A percentile compares a stretch with the other conserved stretches of the same genome.
Evolutionary conservation across 108 stramenopile genomes (phyloP).

Genomic region (Nitzschia sp.): DNA sequence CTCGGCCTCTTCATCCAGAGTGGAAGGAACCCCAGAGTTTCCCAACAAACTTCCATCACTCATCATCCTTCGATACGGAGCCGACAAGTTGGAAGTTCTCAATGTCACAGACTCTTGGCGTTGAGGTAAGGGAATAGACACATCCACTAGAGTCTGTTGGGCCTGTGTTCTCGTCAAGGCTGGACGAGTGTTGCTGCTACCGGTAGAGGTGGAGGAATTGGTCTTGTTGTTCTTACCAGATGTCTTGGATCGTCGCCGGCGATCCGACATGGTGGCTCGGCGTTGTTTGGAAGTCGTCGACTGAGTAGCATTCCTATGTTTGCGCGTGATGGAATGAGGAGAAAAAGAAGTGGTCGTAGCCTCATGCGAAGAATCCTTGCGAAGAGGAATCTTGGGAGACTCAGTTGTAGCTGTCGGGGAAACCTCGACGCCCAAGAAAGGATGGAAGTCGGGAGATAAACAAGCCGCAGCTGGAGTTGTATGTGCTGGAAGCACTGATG

Average conservation of each 20-base stretch:
- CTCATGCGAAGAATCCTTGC: background rate
- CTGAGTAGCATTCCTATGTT: background rate
- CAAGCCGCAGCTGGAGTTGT: too few species aligned
- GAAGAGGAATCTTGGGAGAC: background rate
- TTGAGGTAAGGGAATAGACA: background rate
- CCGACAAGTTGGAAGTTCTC: background rate
- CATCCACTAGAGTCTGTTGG: background rate
- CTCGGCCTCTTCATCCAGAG: background rate
- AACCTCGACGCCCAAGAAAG: too few species aligned
- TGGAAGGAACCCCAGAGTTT: background rate
- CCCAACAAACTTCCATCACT: background rate
- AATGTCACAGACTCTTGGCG: constrained; percentile 1
- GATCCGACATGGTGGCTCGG: too few species aligned
- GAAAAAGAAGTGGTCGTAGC: background rate
- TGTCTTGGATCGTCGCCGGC: background rate
- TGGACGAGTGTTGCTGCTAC: background rate
- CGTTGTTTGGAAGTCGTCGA: background rate
- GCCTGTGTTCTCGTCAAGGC: background rate
- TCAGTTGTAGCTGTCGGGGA: background rate
- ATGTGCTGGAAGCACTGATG: too few species aligned
- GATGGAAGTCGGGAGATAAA: too few species aligned
- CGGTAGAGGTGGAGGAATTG: background rate
- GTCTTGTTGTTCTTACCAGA: background rate
- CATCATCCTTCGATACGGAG: background rate
- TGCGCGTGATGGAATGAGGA: background rate